Evolutionary conservation across 2,329 filamentous ascomycete species (phyloP).

Genomic region (Colletotrichum salicis): DNA sequence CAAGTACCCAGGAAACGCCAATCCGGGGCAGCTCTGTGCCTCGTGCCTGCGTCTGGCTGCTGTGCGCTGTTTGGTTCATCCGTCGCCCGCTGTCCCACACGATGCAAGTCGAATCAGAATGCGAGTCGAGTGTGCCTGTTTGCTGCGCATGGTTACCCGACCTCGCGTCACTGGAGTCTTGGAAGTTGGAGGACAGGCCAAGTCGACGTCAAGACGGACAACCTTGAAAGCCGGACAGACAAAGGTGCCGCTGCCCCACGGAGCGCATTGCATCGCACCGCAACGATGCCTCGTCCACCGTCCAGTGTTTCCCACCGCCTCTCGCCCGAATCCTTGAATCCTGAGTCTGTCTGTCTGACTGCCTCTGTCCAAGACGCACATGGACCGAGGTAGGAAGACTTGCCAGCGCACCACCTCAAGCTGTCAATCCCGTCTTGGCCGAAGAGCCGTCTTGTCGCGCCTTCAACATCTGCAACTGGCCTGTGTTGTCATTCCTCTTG

Average conservation of each 20-base stretch:
- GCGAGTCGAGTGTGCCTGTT: neutral
- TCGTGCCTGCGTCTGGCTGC: conserved; percentile 7
- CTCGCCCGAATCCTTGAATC: conserved; percentile 17
- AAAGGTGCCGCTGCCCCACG: conserved; percentile 7
- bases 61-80: conserved; percentile 5
- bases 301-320: conserved; percentile 10
- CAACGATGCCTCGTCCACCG: conserved; percentile 29
- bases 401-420: neutral
- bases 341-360: neutral
- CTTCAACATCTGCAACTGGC: neutral
- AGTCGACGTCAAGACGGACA: neutral
- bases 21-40: conserved; percentile 13
- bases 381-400: neutral
- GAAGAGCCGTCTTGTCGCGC: neutral
- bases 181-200: neutral
- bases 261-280: conserved; percentile 24
- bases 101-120: neutral
- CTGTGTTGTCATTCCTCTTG: neutral
- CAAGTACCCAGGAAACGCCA: conserved; percentile 1
- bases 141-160: conserved; percentile 8
- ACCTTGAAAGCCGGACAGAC: neutral
- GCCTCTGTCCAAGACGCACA: neutral
- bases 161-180: conserved; percentile 1
- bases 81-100: neutral
- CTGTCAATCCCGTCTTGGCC: neutral